Evolutionary conservation across 441 rosid species (phyloP), one percentile per base, ranked within the genome.

Genomic region (Gossypium schwendimanii): DNA sequence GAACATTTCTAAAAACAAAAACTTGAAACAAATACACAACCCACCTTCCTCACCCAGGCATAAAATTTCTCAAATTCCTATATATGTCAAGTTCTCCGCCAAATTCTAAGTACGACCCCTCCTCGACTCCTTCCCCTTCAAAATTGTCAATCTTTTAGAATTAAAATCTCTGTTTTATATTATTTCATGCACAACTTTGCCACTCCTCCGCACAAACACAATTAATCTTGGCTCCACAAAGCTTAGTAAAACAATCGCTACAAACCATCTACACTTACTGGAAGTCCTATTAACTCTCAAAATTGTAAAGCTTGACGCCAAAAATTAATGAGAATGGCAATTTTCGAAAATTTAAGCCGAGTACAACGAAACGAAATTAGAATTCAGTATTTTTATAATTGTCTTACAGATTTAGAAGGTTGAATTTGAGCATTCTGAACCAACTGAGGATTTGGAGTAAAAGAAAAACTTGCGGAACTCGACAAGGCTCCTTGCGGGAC

Each of bases 381-480:
- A 69, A 54, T 21, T 69, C 63, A 20, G 11, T 14, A 36, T 18
- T 70, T 55, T 55, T 39, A 36, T 54, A 28, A 50, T 18, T 6
- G 14, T 17, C 73, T 70, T 57, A 57, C 64, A 21, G 52, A 39
- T 57, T 70, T 70, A 36, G 73, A 6, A 20, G 73, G 21, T 9
- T 68, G 60, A 17, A 17, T 17, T 54, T 69, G 63, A 33, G 44
- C 63, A 69, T 69, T 33, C 36, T 54, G 63, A 36, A 20, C 26
- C 63, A 54, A 39, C 53, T 55, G 20, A 36, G 21, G 14, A 55
- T 21, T 70, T 21, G 73, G 50, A 36, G 53, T 20, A 20, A 57
- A 70, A 39, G 63, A 39, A 39, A 70, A 70, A 21, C 53, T 70
- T 70, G 54, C 15, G 1, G 73, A 70, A 70, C 53, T 55, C 44